Evolutionary conservation across 2,329 filamentous ascomycete genomes (phyloP).

Genomic region (Exophiala lecanii-corni): DNA sequence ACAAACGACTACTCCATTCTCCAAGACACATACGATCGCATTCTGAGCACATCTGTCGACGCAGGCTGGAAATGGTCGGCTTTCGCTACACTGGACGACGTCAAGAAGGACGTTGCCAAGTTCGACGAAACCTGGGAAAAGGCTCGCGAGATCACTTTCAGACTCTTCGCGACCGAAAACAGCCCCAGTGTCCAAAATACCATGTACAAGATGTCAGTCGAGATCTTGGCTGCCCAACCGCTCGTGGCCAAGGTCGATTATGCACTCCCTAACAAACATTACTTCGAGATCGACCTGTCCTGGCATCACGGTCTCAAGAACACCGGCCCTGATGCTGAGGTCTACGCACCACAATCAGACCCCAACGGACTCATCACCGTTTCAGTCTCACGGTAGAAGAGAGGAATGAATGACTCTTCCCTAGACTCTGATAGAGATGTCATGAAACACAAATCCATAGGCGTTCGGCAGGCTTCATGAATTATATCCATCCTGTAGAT

Average conservation of each 20-base stretch:
- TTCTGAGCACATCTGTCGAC: slow-evolving; percentile 90
- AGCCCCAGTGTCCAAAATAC: slow-evolving; percentile 93
- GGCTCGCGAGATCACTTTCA: slow-evolving; percentile 81
- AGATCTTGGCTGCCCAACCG: slow-evolving; percentile 73
- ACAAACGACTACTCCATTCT: slow-evolving; percentile 91
- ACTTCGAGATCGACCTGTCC: slow-evolving; percentile 93
- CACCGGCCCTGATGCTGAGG: slow-evolving; percentile 90
- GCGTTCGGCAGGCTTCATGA: not conserved
- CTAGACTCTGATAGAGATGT: not conserved
- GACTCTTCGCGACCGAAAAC: slow-evolving; percentile 82
- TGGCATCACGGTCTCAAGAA: slow-evolving; percentile 97
- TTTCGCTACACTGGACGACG: slow-evolving; percentile 62
- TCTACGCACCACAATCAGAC: slow-evolving; percentile 86
- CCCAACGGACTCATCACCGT: slow-evolving; percentile 96
- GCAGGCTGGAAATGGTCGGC: slow-evolving; percentile 78
- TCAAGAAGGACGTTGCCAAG: slow-evolving; percentile 57
- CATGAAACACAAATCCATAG: slow-evolving; percentile 1
- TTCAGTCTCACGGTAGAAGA: slow-evolving; percentile 57
- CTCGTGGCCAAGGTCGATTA: slow-evolving; percentile 72
- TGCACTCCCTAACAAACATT: slow-evolving; percentile 93
- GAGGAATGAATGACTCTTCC: no score
- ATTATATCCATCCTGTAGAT: slow-evolving; percentile 9
- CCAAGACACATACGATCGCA: slow-evolving; percentile 87
- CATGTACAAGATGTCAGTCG: slow-evolving; percentile 97
- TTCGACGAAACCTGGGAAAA: slow-evolving; percentile 77